Conservation (phyloP, 176 grass and related monocot species). For the Phyllostachys edulis region DNA sequence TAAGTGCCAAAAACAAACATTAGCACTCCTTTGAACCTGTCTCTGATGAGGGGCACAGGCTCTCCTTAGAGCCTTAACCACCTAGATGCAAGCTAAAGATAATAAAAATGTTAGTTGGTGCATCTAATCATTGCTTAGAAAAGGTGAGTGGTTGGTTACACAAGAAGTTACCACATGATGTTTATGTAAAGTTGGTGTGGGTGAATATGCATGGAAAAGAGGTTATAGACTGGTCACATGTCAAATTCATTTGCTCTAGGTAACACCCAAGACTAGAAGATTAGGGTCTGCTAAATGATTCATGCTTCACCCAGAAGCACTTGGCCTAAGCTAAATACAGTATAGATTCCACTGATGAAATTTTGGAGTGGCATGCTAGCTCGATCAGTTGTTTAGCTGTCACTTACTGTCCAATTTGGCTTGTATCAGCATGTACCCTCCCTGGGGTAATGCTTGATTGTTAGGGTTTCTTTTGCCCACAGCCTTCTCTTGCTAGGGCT, state of each 20-base stretch:
- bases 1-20: conserved; percentile 95
- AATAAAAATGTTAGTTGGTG: conserved; percentile 54
- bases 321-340: conserved; percentile 45
- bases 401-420: conserved; percentile 45
- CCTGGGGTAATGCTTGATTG: conserved; percentile 47
- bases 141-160: conserved; percentile 47
- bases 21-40: conserved; percentile 78
- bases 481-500: conserved; percentile 44
- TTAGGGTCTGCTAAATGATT: conserved; percentile 43
- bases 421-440: conserved; percentile 46
- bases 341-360: conserved; percentile 48
- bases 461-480: conserved; percentile 44
- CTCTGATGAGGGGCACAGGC: conserved; percentile 57
- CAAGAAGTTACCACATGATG: conserved; percentile 41
- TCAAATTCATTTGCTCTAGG: conserved; percentile 48
- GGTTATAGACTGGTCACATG: conserved; percentile 38
- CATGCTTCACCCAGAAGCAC: conserved; percentile 53
- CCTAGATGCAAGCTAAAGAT: conserved; percentile 62
- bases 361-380: conserved; percentile 35
- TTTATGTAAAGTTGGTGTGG: conserved; percentile 41
- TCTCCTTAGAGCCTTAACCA: conserved; percentile 86
- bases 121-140: conserved; percentile 49
- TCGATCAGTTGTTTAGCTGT: conserved; percentile 37
- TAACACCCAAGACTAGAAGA: conserved; percentile 41
- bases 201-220: conserved; percentile 14